These are phyloP conservation scores for Selenicereus undatus DNA, from an alignment of 148 eudicot genomes.

Conservation along the genomic window DNA sequence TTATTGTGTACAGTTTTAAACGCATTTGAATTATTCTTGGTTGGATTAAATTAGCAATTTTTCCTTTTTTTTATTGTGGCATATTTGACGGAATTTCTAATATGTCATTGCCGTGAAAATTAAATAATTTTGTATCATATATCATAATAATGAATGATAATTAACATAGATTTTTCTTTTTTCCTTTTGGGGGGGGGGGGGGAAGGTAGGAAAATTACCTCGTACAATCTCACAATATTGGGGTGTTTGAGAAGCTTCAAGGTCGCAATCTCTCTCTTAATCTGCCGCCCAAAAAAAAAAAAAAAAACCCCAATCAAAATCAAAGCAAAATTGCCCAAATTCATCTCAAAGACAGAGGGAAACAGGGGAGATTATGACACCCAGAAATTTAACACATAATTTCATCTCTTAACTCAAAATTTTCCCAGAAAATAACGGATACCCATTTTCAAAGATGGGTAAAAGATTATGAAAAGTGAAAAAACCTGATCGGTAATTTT, in stretches of 20 bases:
- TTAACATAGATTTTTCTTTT: too few species aligned
- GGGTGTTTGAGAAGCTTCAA: slow-evolving; percentile 90
- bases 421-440: background rate
- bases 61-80: background rate
- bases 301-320: background rate
- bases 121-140: background rate
- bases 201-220: slow-evolving; percentile 37
- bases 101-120: background rate
- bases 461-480: background rate
- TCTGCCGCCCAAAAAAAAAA: slow-evolving; percentile 39
- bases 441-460: slow-evolving; percentile 3
- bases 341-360: background rate
- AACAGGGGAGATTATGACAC: background rate
- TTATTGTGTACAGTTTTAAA: background rate
- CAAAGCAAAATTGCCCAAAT: background rate
- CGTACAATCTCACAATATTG: slow-evolving; percentile 75
- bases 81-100: background rate
- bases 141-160: background rate
- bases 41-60: background rate
- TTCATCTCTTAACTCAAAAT: background rate
- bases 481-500: slow-evolving; percentile 78
- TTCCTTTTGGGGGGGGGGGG: background rate
- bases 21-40: background rate
- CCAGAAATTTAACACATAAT: background rate
- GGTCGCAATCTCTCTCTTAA: slow-evolving; percentile 88